Evolutionary conservation across 768 basidiomycete genomes (phyloP).

Genomic region (Phylloporus sp.): DNA sequence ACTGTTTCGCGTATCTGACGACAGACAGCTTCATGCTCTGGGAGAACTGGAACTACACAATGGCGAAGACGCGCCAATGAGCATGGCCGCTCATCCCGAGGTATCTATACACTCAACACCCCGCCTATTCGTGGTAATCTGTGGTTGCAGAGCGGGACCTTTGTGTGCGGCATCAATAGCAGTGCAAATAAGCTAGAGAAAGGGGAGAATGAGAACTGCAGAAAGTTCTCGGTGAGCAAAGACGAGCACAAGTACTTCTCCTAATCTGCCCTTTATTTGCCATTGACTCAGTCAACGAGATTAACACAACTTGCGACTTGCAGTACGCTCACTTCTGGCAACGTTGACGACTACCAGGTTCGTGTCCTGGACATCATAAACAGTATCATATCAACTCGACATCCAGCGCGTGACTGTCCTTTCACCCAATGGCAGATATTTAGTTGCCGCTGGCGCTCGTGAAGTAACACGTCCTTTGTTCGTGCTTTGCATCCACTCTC

Average conservation of each 20-base stretch:
- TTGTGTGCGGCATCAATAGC: conserved; percentile 90
- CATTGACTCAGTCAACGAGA: conserved; percentile 15
- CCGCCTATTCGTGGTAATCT: neutral
- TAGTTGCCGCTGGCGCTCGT: conserved; percentile 72
- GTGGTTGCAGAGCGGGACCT: conserved; percentile 37
- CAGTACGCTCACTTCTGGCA: conserved; percentile 58
- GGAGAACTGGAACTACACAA: conserved; percentile 72
- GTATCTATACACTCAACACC: conserved; percentile 35
- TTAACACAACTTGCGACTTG: conserved; percentile 36
- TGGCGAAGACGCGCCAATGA: conserved; percentile 96
- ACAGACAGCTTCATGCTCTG: conserved; percentile 50
- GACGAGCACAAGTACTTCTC: conserved; percentile 54
- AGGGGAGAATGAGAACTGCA: conserved; percentile 82
- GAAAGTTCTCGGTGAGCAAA: conserved; percentile 51
- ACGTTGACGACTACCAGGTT: conserved; percentile 84
- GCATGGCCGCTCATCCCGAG: conserved; percentile 67
- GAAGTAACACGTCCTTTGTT: conserved; percentile 45
- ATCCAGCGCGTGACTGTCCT: conserved; percentile 79
- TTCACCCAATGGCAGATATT: conserved; percentile 59
- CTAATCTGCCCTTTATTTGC: neutral
- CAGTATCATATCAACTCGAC: conserved; percentile 6
- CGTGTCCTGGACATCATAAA: neutral
- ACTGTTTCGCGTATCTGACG: conserved; percentile 57
- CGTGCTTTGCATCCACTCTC: conserved; percentile 10
- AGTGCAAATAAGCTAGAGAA: conserved; percentile 53